These are phyloP conservation scores for Erysimum cheiri DNA, from an alignment of 441 rosid species.

Conservation along the genomic window DNA sequence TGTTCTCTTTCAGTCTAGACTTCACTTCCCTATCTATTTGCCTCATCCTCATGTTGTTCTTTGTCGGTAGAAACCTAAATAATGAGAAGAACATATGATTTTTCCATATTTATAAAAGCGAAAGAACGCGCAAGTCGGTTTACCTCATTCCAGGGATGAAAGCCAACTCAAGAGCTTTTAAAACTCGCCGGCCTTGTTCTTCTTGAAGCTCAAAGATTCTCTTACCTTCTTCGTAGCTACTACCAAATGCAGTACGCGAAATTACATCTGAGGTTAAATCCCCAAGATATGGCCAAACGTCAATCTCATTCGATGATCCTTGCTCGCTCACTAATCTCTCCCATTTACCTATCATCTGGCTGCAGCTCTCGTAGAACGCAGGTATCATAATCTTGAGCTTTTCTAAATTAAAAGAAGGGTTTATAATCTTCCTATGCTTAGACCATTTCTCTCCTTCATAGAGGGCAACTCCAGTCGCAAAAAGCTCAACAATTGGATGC, in stretches of 20 bases:
- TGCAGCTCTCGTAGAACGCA: slow-evolving; percentile 44
- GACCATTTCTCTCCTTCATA: slow-evolving; percentile 56
- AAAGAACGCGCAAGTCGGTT: background rate
- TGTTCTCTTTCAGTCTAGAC: slow-evolving; percentile 38
- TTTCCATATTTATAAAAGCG: background rate
- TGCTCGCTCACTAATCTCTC: slow-evolving; percentile 30
- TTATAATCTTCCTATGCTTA: slow-evolving; percentile 56
- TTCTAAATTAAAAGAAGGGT: slow-evolving; percentile 57
- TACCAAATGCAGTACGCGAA: slow-evolving; percentile 54
- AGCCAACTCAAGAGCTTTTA: slow-evolving; percentile 24
- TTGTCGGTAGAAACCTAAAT: slow-evolving; percentile 49
- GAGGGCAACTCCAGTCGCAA: slow-evolving; percentile 49
- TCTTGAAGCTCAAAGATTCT: slow-evolving; percentile 48
- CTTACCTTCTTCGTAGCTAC: slow-evolving; percentile 60
- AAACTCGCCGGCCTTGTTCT: slow-evolving; percentile 36
- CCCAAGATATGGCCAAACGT: slow-evolving; percentile 46
- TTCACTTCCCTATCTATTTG: slow-evolving; percentile 42
- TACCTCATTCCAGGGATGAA: slow-evolving; percentile 58
- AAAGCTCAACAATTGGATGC: slow-evolving; percentile 42
- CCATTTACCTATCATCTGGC: slow-evolving; percentile 48
- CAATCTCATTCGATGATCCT: slow-evolving; percentile 42
- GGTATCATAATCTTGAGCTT: slow-evolving; percentile 55
- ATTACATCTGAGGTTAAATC: slow-evolving; percentile 51
- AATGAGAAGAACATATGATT: background rate
- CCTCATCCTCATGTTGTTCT: slow-evolving; percentile 41